Base-by-base conservation (phyloP, 164 flowering plant genomes). In the Houttuynia cordata region DNA sequence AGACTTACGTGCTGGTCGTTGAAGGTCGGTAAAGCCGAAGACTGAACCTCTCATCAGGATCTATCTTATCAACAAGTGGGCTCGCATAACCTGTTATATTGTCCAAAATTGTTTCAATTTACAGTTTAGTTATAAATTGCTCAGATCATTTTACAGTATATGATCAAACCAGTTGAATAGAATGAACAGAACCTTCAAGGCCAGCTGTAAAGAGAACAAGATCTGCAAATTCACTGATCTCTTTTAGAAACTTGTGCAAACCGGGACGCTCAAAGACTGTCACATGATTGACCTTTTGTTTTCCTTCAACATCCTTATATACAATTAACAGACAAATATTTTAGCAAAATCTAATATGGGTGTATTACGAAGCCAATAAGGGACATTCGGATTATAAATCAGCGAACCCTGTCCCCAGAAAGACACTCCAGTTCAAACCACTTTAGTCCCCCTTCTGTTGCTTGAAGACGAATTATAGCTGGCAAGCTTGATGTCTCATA, bases 221-320 rank as follows among this genome's bases (percentile, higher is more conserved):
- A 50, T 88, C 83, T 5, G 97, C 92, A 81, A 90, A 93, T 76
- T 80, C 76, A 69, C 88, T 81, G 10, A 77, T 80, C 72, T 80
- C 72, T 57, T 76, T 73, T 30, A 93, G 73, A 72, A 93, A 93
- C 51, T 93, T 87, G 5, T 72, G 80, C 76, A 93, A 74, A 40
- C 97, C 96, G 2, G 99, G 98, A 51, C 99, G 94, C 70, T 93
- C 99, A 81, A 93, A 93, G 59, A 93, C 99, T 3, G 99, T 93
- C 14, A 93, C 91, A 61, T 90, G 85, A 79, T 75, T 90, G 76
- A 90, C 73, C 77, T 85, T 88, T 24, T 91, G 86, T 60, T 82
- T 83, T 61, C 97, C 97, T 54, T 90, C 94, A 73, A 45, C 64
- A 70, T 86, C 97, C 98, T 93, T 80, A 70, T 81, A 57, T 50